Conservation (phyloP, 257 asterid genomes). For the Forsythia suspensa region DNA sequence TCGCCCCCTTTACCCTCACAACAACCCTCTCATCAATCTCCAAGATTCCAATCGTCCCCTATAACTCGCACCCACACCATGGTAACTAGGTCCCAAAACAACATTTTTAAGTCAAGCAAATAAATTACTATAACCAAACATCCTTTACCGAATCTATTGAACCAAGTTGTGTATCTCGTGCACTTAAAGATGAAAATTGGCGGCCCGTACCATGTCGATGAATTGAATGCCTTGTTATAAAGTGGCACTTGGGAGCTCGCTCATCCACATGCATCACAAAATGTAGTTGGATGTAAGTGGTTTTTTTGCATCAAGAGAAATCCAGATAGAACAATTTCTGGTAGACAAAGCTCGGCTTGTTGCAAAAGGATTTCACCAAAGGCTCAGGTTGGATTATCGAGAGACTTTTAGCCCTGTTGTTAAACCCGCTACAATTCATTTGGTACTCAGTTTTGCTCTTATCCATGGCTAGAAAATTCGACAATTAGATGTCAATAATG, state of each 20-base stretch:
- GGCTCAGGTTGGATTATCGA: background rate
- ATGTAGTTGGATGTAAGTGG: background rate
- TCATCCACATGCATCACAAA: background rate
- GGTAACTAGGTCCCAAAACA: too few species aligned
- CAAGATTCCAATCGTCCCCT: too few species aligned
- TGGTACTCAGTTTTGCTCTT: background rate
- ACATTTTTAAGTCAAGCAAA: too few species aligned
- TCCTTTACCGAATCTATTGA: too few species aligned
- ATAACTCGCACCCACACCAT: too few species aligned
- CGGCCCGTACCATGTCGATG: background rate
- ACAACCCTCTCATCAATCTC: too few species aligned
- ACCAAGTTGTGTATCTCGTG: too few species aligned
- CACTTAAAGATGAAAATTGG: too few species aligned
- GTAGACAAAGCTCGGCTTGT: background rate
- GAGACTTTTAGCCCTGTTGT: background rate
- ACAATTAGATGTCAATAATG: conserved; percentile 7
- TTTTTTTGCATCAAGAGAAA: background rate
- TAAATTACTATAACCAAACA: too few species aligned
- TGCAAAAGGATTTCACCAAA: background rate
- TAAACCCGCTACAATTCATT: background rate
- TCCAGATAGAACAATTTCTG: background rate
- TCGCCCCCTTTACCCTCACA: too few species aligned
- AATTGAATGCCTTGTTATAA: background rate
- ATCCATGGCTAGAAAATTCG: background rate
- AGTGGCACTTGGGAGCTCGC: background rate